Conservation (phyloP, 164 flowering plant genomes). For the Vitis amurensis region DNA sequence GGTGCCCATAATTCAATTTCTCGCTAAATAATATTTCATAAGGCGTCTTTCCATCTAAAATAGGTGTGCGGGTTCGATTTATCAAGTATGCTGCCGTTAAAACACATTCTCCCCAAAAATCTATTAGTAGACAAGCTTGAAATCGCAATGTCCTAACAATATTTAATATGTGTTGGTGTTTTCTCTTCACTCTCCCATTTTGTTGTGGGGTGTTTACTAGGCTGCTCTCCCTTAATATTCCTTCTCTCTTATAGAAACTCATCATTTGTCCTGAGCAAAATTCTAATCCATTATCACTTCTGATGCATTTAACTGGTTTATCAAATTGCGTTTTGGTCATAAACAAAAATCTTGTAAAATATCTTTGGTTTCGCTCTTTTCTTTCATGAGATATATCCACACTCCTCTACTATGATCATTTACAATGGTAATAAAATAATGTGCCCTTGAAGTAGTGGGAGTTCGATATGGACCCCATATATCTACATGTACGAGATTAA, state of each 20-base stretch:
- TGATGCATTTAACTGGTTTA: too few relatives aligned
- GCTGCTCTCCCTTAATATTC: too few relatives aligned
- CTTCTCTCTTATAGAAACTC: too few relatives aligned
- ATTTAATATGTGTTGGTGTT: conserved; percentile 11
- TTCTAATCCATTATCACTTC: too few relatives aligned
- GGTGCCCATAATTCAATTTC: background rate
- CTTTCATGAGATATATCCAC: background rate
- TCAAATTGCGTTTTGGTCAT: background rate
- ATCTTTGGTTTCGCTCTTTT: background rate
- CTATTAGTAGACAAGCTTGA: conserved; percentile 1
- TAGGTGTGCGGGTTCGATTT: background rate
- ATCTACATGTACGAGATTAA: conserved; percentile 1
- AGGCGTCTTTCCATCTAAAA: background rate
- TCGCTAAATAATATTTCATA: conserved; percentile 1
- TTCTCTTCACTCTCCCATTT: conserved; percentile 11
- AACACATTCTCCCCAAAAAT: conserved; percentile 15
- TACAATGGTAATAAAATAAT: background rate
- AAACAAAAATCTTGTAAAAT: background rate
- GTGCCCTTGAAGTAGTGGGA: background rate
- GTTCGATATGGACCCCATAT: background rate
- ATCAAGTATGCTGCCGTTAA: background rate
- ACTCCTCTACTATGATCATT: background rate
- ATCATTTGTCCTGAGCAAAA: too few relatives aligned
- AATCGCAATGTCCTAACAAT: conserved; percentile 4
- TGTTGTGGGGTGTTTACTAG: background rate